These are phyloP conservation scores for Alternaria panax DNA, from an alignment of 2,329 filamentous ascomycete species.

Conservation along the genomic window DNA sequence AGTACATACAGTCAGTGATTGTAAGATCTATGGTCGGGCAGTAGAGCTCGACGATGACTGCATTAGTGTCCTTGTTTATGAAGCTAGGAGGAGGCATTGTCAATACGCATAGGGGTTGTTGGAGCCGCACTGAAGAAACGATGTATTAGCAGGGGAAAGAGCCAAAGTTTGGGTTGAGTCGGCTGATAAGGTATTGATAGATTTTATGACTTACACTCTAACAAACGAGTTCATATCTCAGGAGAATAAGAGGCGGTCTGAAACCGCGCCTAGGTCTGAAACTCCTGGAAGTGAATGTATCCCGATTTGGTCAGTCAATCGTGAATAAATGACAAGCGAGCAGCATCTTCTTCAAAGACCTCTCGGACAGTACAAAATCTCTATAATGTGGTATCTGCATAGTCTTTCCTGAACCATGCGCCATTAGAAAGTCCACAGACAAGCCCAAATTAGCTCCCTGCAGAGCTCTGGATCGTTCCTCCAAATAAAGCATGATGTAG, in stretches of 20 bases:
- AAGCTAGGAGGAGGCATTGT: background rate
- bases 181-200: background rate
- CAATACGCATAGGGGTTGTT: background rate
- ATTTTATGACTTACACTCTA: background rate
- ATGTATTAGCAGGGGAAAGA: background rate
- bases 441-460: background rate
- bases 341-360: background rate
- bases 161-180: background rate
- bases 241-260: background rate
- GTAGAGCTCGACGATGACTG: background rate
- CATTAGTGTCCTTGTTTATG: background rate
- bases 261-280: background rate
- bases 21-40: background rate
- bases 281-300: background rate
- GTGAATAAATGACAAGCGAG: background rate
- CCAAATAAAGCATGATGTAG: fast-evolving
- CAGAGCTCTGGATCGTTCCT: background rate
- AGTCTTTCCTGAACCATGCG: fast-evolving
- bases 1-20: background rate
- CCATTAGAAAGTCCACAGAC: background rate
- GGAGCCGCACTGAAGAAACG: background rate
- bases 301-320: background rate
- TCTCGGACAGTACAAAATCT: background rate
- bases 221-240: background rate
- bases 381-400: background rate